Conservation (phyloP, 768 basidiomycete species). For the Mycena latifolia region DNA sequence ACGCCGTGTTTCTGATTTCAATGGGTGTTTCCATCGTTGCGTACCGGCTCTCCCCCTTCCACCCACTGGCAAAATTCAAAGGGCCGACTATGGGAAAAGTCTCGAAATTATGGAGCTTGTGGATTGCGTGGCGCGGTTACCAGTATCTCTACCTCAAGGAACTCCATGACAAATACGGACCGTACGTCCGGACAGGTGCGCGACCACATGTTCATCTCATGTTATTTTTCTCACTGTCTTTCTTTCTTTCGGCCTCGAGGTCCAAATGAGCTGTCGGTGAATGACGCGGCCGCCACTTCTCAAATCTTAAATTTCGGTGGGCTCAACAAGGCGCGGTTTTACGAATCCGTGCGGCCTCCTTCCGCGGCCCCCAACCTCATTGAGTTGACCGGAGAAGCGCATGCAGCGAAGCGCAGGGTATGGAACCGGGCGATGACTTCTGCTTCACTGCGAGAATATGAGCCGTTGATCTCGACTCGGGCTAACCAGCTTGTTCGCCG, state of each 20-base stretch:
- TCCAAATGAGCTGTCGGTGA: conserved; percentile 31
- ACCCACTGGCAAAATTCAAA: conserved; percentile 64
- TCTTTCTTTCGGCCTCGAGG: conserved; percentile 1
- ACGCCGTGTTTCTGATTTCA: conserved; percentile 42
- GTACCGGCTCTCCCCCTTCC: conserved; percentile 68
- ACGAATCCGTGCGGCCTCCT: conserved; percentile 6
- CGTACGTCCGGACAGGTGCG: conserved; percentile 67
- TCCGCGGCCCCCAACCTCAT: conserved; percentile 14
- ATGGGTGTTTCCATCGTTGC: conserved; percentile 47
- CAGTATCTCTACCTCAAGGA: conserved; percentile 57
- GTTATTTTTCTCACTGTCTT: not conserved
- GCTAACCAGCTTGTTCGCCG: conserved; percentile 53
- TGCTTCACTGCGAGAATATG: conserved; percentile 59
- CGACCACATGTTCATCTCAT: too few relatives aligned
- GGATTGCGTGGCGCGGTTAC: conserved; percentile 50
- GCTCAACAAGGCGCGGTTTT: conserved; percentile 24
- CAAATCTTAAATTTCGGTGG: conserved; percentile 24
- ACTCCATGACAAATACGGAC: conserved; percentile 68
- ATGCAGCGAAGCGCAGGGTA: conserved; percentile 56
- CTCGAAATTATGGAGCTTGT: conserved; percentile 53
- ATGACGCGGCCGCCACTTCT: conserved; percentile 21
- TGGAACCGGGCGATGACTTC: conserved; percentile 66
- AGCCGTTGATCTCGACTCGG: conserved; percentile 50
- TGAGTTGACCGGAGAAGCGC: conserved; percentile 35
- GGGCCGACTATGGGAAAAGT: conserved; percentile 58